Evolutionary conservation across 345 rosid genomes (phyloP), one percentile per base, ranked within the genome.

Genomic region (Atalantia buxifolia): DNA sequence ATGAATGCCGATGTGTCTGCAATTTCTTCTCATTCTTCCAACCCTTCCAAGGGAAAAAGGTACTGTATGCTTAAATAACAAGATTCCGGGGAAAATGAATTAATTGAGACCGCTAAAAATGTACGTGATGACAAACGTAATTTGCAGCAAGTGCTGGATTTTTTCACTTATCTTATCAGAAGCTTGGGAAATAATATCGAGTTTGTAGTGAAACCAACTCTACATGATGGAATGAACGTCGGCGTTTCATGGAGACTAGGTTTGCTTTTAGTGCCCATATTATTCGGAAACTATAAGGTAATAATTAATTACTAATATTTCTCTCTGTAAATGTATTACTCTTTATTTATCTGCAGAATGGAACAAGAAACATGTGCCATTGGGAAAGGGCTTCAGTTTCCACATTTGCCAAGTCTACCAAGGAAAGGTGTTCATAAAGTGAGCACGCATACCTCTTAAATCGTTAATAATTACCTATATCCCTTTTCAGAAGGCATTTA

Each of bases 381-480:
- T 95, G 69, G 97, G 98, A 74, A 89, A 89, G 45, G 98, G 97
- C 66, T 82, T 93, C 75, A 92, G 93, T 81, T 86, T 92, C 85
- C 82, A 91, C 78, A 81, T 87, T 21, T 87, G 90, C 83, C 97
- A 95, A 60, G 30, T 61, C 67, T 95, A 92, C 86, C 89, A 84
- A 1, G 98, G 98, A 70, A 92, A 76, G 79, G 83, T 87, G 25
- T 13, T 86, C 21, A 90, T 93, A 78, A 91, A 93, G 98, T 92
- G 16, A 16, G 78, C 18, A n/a, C 0, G 12, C 42, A 19, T 60
- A 12, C 13, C 14, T 4, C 22, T 53, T 18, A 19, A 19, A 16
- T 18, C 19, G 22, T 53, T 53, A 18, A 45, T 13, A 45, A 45
- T 45, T 3, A 45, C 50, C 14, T 12, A 2, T 42, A 12, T 42